Percentiles rank a stretch among this genome's conserved stretches.
Evolutionary conservation across 768 basidiomycete species (phyloP).

Genomic region (Mycena albidolilacea): DNA sequence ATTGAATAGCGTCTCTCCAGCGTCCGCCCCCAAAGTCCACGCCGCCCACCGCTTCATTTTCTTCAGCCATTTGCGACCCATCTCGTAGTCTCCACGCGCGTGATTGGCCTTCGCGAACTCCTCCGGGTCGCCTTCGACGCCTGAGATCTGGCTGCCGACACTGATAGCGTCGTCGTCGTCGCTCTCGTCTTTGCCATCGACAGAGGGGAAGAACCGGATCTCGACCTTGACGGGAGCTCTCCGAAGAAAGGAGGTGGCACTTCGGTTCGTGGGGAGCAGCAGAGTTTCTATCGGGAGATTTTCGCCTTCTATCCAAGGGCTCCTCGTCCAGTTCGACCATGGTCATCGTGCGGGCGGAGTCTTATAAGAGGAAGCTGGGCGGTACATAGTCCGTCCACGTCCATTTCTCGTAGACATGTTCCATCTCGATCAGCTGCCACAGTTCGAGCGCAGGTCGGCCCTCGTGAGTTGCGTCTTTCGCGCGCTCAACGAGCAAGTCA

Average conservation of each 20-base stretch:
- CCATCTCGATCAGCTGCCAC: background rate
- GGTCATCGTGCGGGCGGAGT: background rate
- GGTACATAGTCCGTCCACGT: constrained; percentile 5
- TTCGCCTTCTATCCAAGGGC: background rate
- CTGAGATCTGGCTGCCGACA: constrained; percentile 23
- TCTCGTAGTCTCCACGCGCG: constrained; percentile 3
- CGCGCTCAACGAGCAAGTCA: constrained; percentile 10
- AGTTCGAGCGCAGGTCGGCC: background rate
- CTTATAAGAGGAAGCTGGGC: constrained; percentile 19
- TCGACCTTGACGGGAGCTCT: background rate
- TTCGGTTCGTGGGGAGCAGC: constrained; percentile 2
- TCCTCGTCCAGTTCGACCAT: constrained; percentile 7
- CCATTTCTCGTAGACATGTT: background rate
- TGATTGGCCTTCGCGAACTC: constrained; percentile 17
- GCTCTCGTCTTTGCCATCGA: background rate
- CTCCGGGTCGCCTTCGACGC: constrained; percentile 25
- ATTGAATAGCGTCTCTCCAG: background rate
- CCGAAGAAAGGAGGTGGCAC: constrained; percentile 16
- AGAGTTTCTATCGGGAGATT: background rate
- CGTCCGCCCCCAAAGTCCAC: background rate
- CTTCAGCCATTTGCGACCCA: background rate
- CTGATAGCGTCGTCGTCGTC: constrained; percentile 30
- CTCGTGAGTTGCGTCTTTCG: background rate
- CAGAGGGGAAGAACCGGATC: background rate
- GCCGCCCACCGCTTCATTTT: constrained; percentile 11